Evolutionary conservation across 2,329 filamentous ascomycete species (phyloP), one percentile per base, ranked within the genome.

Genomic region (Corynespora cassiicola): DNA sequence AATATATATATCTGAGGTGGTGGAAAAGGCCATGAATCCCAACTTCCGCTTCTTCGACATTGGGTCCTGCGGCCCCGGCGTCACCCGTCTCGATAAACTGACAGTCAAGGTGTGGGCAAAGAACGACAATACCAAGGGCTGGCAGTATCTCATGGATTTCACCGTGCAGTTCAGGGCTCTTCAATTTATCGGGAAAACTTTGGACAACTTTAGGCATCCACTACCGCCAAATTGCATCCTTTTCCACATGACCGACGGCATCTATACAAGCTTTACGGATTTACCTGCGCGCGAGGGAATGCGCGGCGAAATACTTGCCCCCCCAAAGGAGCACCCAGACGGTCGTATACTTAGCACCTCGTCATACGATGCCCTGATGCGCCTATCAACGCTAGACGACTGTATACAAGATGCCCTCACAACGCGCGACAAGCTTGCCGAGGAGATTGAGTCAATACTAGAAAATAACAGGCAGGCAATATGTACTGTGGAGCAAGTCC

Each of bases 401-500:
- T 95, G 90, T 37, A 88, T 96, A 16, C 90, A 95, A 62, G 92
- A 97, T 66, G 90, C 90, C 2, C 72, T 96, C 7, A 81, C 84
- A 1, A 95, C 89, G 0, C 83, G 87, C 10, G 82, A 87, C 43
- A 78, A 79, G 36, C 76, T 97, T n/a, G n/a, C n/a, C n/a, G n/a
- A n/a, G n/a, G n/a, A n/a, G n/a, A n/a, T n/a, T n/a, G n/a, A n/a
- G n/a, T n/a, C n/a, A n/a, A n/a, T n/a, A n/a, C n/a, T n/a, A n/a
- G n/a, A n/a, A 7, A 45, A 63, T 1, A 73, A 75, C 38, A 60
- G 61, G 11, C 48, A 66, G 7, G 63, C 65, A 2, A 58, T 76
- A 12, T 46, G 53, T 3, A 56, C 57, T 0, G 50, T 71, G 5
- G 61, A 63, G 26, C 60, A 62, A 3, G 67, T 70, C 4, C 65